Base-by-base conservation (phyloP, 2,329 filamentous ascomycete species). In the Talaromyces sp. region DNA sequence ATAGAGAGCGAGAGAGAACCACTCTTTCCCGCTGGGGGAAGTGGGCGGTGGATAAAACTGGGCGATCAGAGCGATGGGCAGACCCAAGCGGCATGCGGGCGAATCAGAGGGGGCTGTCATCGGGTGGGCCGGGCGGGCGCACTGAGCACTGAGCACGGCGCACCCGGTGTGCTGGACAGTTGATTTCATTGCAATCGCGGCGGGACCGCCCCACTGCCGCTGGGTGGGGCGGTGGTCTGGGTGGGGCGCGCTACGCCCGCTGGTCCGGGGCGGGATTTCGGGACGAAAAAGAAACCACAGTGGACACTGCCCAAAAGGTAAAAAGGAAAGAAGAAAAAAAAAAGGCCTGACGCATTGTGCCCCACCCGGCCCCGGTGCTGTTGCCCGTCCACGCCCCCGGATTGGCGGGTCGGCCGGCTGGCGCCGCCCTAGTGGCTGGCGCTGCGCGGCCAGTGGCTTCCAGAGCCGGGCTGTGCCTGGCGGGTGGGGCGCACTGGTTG, bases 11-110 rank as follows among this genome's bases (percentile, higher is more conserved):
- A 64, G 61, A 43, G 14, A 52, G 35, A 6, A n/a, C 43, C 4
- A 13, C 9, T 17, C 6, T 21, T 7, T 2, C 11, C 41, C 4
- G 1, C n/a, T 6, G 17, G n/a, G 6, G 27, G 41, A 62, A 66
- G 65, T 66, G 64, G 64, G 63, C 63, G 64, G 68, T 73, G 70
- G 71, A 69, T 73, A 71, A 74, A 69, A 73, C 68, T 65, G 50
- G 32, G 43, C 43, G 43, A 46, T 46, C 43, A 46, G 43, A 46
- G 43, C 43, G 43, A 46, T 46, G 43, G 43, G 19, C 41, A 43
- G 41, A n/a, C 41, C 41, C 41, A n/a, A n/a, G 41, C 19, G n/a
- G 43, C 26, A 6, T 27, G 26, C 56, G 29, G 19, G 64, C 61
- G 70, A 71, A 73, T 73, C 71, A 58, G 43, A n/a, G 7, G 7